A percentile compares a stretch with the other conserved stretches of the same genome.
Evolutionary conservation across 805 yeast genomes (phyloP).

Genomic region (Cyberlindnera meyerae): DNA sequence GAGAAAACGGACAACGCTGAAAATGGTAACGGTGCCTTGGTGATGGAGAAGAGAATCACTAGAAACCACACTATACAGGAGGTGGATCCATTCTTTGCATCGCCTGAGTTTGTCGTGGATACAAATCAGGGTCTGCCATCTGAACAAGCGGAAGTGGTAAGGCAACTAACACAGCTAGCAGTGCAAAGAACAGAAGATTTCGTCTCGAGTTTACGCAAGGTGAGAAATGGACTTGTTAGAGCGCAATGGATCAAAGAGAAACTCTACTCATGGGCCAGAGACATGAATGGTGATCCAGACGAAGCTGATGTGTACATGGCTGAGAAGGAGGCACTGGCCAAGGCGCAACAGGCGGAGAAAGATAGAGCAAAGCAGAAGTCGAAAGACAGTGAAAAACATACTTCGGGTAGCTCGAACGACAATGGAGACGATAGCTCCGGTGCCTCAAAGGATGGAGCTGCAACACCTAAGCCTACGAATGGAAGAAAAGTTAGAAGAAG

Average conservation of each 20-base stretch:
- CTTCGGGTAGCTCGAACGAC: too few relatives aligned
- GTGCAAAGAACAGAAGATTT: conserved; percentile 84
- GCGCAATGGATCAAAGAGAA: conserved; percentile 72
- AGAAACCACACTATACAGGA: conserved; percentile 28
- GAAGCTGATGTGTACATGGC: conserved; percentile 34
- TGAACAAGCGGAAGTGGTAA: conserved; percentile 60
- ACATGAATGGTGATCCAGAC: conserved; percentile 65
- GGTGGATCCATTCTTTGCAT: conserved; percentile 60
- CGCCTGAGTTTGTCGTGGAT: conserved; percentile 43
- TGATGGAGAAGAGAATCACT: conserved; percentile 28
- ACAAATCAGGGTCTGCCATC: conserved; percentile 46
- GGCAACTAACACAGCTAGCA: conserved; percentile 72
- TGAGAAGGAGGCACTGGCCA: conserved; percentile 27
- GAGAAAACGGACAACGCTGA: conserved; percentile 2
- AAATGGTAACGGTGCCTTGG: too few relatives aligned
- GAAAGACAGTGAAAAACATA: too few relatives aligned
- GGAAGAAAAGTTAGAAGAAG: conserved; percentile 22
- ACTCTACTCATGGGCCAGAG: conserved; percentile 79
- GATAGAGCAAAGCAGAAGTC: too few relatives aligned
- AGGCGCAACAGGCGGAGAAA: conserved; percentile 18
- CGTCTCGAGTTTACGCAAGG: conserved; percentile 66
- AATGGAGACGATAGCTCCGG: too few relatives aligned
- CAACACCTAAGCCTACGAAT: conserved; percentile 17
- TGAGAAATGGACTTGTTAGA: conserved; percentile 71
- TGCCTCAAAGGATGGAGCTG: too few relatives aligned